A percentile compares a stretch with the other conserved stretches of the same genome.
Conservation (phyloP, 176 grass and related monocot species). For the Echinochloa phyllopogon region DNA sequence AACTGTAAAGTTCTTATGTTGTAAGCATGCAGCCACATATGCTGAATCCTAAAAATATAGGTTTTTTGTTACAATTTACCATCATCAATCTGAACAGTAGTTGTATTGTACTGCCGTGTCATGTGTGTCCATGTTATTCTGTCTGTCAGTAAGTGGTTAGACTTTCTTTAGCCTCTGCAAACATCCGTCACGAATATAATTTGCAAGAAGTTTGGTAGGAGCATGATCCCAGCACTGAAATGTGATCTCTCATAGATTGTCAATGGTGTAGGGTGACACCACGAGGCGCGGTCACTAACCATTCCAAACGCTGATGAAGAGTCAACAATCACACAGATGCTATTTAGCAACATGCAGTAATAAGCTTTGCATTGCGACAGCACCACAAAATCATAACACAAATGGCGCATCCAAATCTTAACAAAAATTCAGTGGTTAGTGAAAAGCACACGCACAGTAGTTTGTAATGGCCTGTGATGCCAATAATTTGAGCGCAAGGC, state of each 20-base stretch:
- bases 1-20: constrained; percentile 3
- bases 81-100: background rate
- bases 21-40: background rate
- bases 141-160: background rate
- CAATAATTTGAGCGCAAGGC: background rate
- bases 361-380: background rate
- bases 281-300: background rate
- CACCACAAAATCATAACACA: background rate
- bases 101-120: background rate
- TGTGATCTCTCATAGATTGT: background rate
- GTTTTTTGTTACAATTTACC: background rate
- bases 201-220: background rate
- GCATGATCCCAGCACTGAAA: background rate
- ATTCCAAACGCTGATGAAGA: background rate
- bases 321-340: background rate
- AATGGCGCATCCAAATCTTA: background rate
- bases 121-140: background rate
- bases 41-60: background rate
- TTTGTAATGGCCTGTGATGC: background rate
- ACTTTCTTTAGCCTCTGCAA: background rate
- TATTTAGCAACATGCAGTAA: background rate
- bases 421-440: background rate
- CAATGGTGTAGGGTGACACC: background rate
- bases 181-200: background rate
- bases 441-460: background rate